Evolutionary conservation across 1,284 basidiomycete genomes (phyloP).

Genomic region (Ceratobasidium papillatum): DNA sequence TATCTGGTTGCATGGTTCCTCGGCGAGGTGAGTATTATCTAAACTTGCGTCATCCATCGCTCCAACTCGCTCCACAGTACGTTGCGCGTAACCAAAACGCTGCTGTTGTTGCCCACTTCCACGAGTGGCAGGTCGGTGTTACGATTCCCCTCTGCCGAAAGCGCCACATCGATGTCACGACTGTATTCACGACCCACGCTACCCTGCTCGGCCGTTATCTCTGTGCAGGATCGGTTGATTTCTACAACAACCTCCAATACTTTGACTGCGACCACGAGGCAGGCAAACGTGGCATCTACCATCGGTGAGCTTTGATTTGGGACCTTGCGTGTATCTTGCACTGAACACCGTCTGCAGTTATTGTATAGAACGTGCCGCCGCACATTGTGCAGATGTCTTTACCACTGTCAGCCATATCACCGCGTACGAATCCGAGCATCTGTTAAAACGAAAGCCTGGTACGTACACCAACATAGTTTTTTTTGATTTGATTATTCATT

Average conservation of each 20-base stretch:
- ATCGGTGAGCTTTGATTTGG: conserved; percentile 52
- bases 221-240: conserved; percentile 96
- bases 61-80: conserved; percentile 62
- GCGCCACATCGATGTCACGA: conserved; percentile 96
- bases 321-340: not conserved
- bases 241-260: conserved; percentile 99
- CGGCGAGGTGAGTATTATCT: conserved; percentile 77
- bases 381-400: conserved; percentile 97
- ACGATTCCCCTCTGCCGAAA: conserved; percentile 96
- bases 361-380: conserved; percentile 94
- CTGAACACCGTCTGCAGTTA: conserved; percentile 66
- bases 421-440: conserved; percentile 94
- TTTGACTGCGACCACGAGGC: conserved; percentile 99
- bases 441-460: conserved; percentile 91
- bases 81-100: conserved; percentile 78
- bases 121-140: conserved; percentile 99
- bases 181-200: conserved; percentile 98
- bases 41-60: not conserved
- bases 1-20: conserved; percentile 99
- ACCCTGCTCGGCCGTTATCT: conserved; percentile 97
- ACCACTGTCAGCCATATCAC: conserved; percentile 99
- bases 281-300: conserved; percentile 93
- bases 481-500: conserved; percentile 40
- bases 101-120: conserved; percentile 96
- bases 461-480: conserved; percentile 43